Conservation (phyloP, 495 filamentous ascomycete genomes). For the Neurospora sp. region DNA sequence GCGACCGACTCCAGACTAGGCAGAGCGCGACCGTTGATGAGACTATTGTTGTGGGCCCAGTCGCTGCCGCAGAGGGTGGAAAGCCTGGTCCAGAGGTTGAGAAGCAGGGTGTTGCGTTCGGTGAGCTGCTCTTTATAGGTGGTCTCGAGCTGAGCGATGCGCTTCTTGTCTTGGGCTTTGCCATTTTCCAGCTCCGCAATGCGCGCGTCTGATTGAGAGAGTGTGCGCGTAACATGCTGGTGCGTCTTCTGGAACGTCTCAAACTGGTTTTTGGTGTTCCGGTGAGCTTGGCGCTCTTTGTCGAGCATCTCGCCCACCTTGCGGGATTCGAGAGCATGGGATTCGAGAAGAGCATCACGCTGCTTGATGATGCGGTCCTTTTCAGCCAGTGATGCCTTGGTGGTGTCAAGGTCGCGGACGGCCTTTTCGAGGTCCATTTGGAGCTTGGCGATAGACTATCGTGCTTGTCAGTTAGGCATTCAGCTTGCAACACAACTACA, state of each 20-base stretch:
- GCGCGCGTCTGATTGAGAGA: slow-evolving; percentile 71
- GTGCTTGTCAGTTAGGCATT: slow-evolving; percentile 1
- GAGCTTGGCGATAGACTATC: slow-evolving; percentile 69
- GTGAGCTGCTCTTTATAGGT: slow-evolving; percentile 74
- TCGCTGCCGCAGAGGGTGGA: slow-evolving; percentile 79
- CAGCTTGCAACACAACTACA: not conserved
- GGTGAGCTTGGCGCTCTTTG: slow-evolving; percentile 76
- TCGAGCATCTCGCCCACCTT: slow-evolving; percentile 84
- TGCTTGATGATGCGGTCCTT: slow-evolving; percentile 84
- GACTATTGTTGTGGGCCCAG: slow-evolving; percentile 82
- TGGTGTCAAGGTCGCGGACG: slow-evolving; percentile 66
- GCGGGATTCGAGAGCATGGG: slow-evolving; percentile 71
- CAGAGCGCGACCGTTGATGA: slow-evolving; percentile 74
- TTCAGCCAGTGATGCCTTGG: slow-evolving; percentile 65
- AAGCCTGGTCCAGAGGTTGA: slow-evolving; percentile 79
- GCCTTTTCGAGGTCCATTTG: slow-evolving; percentile 82
- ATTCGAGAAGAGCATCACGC: slow-evolving; percentile 86
- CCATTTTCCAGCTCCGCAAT: slow-evolving; percentile 74
- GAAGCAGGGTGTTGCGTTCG: slow-evolving; percentile 81
- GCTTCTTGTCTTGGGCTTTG: slow-evolving; percentile 63
- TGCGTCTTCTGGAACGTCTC: slow-evolving; percentile 81
- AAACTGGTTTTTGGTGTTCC: slow-evolving; percentile 73
- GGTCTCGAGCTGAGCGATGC: slow-evolving; percentile 60
- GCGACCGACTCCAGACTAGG: slow-evolving; percentile 74
- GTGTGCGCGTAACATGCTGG: slow-evolving; percentile 70